A percentile compares a stretch with the other conserved stretches of the same genome.
phyloP scores from a whole-genome alignment of 768 basidiomycete genomes.

The Lyophyllum shimeji region DNA sequence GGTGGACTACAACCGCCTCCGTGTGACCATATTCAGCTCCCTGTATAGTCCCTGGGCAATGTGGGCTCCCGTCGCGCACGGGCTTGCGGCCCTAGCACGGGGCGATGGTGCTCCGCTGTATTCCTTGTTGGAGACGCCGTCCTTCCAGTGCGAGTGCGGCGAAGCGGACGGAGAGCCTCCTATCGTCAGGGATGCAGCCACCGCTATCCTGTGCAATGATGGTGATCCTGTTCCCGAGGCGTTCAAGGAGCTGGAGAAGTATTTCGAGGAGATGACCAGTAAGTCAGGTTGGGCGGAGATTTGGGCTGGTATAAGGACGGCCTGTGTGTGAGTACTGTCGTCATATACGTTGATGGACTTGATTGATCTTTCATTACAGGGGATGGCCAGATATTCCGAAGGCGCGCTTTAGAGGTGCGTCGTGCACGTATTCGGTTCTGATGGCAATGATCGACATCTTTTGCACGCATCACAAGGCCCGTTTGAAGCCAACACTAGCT shows the following conservation, averaged over 20 bases:
- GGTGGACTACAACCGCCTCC: conserved; percentile 33
- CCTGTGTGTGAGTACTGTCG: conserved; percentile 29
- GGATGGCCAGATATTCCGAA: conserved; percentile 24
- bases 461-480: conserved; percentile 20
- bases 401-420: conserved; percentile 22
- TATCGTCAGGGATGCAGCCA: conserved; percentile 1
- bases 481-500: conserved; percentile 28
- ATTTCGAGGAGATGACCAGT: conserved; percentile 23
- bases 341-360: background rate
- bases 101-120: conserved; percentile 31
- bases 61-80: conserved; percentile 34
- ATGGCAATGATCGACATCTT: too few relatives aligned
- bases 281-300: conserved; percentile 30
- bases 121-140: conserved; percentile 9
- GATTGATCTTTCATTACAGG: conserved; percentile 6
- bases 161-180: background rate
- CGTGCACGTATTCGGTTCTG: background rate
- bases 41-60: conserved; percentile 34
- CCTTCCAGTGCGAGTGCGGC: conserved; percentile 32
- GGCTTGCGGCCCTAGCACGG: conserved; percentile 31
- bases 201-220: conserved; percentile 34
- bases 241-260: conserved; percentile 27
- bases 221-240: conserved; percentile 28
- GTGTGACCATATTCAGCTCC: conserved; percentile 26
- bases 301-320: conserved; percentile 26